Conservation (phyloP, 805 yeast species). For the Suhomyces vadensis region DNA sequence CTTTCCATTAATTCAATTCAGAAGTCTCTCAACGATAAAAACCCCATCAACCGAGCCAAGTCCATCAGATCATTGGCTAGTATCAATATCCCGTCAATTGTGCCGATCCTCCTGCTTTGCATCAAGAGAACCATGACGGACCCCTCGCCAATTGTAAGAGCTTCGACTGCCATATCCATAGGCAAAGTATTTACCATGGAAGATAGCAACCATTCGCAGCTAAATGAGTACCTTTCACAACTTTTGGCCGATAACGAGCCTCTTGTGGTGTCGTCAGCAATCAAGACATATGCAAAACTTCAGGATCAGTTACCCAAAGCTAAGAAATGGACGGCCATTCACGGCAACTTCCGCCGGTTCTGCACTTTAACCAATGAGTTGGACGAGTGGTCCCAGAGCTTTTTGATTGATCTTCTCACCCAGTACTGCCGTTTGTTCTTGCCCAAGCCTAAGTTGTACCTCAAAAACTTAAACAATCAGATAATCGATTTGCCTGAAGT, state of each 20-base stretch:
- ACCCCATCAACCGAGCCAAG: constrained; percentile 65
- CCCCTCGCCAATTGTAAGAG: constrained; percentile 73
- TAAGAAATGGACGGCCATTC: constrained; percentile 63
- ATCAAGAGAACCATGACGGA: constrained; percentile 70
- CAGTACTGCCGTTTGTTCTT: constrained; percentile 66
- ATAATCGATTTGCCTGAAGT: constrained; percentile 45
- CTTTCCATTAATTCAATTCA: constrained; percentile 91
- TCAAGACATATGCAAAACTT: constrained; percentile 55
- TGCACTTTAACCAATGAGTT: constrained; percentile 51
- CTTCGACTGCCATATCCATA: constrained; percentile 76
- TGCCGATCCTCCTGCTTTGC: constrained; percentile 75
- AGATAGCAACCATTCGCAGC: constrained; percentile 45
- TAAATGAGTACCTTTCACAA: constrained; percentile 49
- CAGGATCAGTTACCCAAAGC: constrained; percentile 35
- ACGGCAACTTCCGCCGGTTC: constrained; percentile 63
- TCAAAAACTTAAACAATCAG: constrained; percentile 30
- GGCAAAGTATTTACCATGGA: constrained; percentile 48
- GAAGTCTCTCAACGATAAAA: constrained; percentile 70
- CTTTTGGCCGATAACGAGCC: constrained; percentile 67
- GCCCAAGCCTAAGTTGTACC: constrained; percentile 49
- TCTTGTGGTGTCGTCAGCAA: constrained; percentile 67
- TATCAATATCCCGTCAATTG: constrained; percentile 76
- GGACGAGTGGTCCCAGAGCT: constrained; percentile 72
- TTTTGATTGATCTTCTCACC: constrained; percentile 60
- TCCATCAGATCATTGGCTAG: constrained; percentile 81